A percentile compares a stretch with the other conserved stretches of the same genome.
phyloP scores from a whole-genome alignment of 2,329 filamentous ascomycete genomes.

The Ophiostoma sp. region DNA sequence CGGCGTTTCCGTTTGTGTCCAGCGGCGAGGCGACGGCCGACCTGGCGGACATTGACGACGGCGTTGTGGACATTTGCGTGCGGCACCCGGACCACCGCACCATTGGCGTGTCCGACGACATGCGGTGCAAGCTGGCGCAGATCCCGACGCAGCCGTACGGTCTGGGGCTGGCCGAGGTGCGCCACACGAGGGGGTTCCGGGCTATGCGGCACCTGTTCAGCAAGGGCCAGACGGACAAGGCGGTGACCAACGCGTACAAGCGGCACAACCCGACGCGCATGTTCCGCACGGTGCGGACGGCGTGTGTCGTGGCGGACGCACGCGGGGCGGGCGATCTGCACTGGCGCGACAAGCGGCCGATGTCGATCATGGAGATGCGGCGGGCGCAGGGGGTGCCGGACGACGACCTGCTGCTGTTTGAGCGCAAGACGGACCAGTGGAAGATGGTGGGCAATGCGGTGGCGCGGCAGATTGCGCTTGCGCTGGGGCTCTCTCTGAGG shows the following conservation, averaged over 20 bases:
- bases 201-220: slow-evolving; percentile 38
- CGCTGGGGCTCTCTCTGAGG: slow-evolving; percentile 58
- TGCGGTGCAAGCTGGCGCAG: slow-evolving; percentile 45
- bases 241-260: slow-evolving; percentile 35
- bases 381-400: slow-evolving; percentile 67
- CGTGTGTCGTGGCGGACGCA: slow-evolving; percentile 46
- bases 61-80: slow-evolving; percentile 56
- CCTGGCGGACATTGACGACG: slow-evolving; percentile 54
- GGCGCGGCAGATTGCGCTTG: slow-evolving; percentile 60
- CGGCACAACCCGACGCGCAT: slow-evolving; percentile 43
- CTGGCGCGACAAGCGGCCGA: slow-evolving; percentile 57
- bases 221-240: slow-evolving; percentile 17
- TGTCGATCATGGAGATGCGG: slow-evolving; percentile 62
- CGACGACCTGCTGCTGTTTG: slow-evolving; percentile 60
- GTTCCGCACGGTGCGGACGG: slow-evolving; percentile 60
- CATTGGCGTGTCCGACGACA: slow-evolving; percentile 36
- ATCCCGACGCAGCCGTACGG: slow-evolving; percentile 58
- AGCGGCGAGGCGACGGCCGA: slow-evolving; percentile 52
- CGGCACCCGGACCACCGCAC: slow-evolving; percentile 63
- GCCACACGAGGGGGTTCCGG: slow-evolving; percentile 37
- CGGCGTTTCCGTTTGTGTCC: slow-evolving; percentile 56
- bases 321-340: slow-evolving; percentile 55
- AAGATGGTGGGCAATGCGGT: slow-evolving; percentile 73
- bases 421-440: slow-evolving; percentile 50
- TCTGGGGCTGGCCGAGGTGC: slow-evolving; percentile 45